Evolutionary conservation across 805 yeast species (phyloP).

Genomic region (Saccharomyces mikatae): DNA sequence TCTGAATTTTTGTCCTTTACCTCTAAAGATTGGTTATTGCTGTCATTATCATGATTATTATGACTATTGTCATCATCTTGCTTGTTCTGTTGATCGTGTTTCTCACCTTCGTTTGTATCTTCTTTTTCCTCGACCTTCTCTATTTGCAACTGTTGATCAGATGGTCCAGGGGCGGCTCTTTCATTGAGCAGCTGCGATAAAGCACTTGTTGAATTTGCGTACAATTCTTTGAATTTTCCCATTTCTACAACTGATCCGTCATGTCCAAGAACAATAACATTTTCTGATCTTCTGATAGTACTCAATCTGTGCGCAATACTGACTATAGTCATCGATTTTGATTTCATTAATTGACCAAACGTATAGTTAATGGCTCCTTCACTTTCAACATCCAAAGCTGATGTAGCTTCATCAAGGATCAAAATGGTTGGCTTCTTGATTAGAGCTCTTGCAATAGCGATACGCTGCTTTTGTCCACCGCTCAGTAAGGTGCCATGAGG

Average conservation of each 20-base stretch:
- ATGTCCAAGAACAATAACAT: slow-evolving; percentile 72
- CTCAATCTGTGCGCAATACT: slow-evolving; percentile 91
- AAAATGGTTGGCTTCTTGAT: slow-evolving; percentile 65
- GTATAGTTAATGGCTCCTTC: slow-evolving; percentile 75
- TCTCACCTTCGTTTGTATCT: background rate
- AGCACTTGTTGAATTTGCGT: slow-evolving; percentile 37
- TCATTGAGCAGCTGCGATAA: slow-evolving; percentile 34
- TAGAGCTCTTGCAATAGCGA: slow-evolving; percentile 81
- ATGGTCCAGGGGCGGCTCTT: slow-evolving; percentile 16
- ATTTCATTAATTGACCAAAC: slow-evolving; percentile 50
- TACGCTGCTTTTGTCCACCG: slow-evolving; percentile 90
- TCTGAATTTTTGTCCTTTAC: background rate
- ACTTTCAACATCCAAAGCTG: slow-evolving; percentile 73
- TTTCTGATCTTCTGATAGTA: slow-evolving; percentile 79
- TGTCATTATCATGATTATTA: background rate
- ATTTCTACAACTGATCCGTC: slow-evolving; percentile 77
- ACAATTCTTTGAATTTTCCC: slow-evolving; percentile 55
- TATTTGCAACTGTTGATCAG: background rate
- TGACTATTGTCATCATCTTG: background rate
- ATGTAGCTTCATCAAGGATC: slow-evolving; percentile 81
- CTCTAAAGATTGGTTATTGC: background rate
- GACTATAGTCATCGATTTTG: slow-evolving; percentile 64
- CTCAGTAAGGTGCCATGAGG: slow-evolving; percentile 63
- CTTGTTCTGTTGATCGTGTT: background rate
- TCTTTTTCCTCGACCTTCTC: background rate